Percentiles rank a stretch among this genome's conserved stretches.
These are phyloP conservation scores for Asterophora lycoperdoides DNA, from an alignment of 768 basidiomycete genomes.

Conservation along the genomic window DNA sequence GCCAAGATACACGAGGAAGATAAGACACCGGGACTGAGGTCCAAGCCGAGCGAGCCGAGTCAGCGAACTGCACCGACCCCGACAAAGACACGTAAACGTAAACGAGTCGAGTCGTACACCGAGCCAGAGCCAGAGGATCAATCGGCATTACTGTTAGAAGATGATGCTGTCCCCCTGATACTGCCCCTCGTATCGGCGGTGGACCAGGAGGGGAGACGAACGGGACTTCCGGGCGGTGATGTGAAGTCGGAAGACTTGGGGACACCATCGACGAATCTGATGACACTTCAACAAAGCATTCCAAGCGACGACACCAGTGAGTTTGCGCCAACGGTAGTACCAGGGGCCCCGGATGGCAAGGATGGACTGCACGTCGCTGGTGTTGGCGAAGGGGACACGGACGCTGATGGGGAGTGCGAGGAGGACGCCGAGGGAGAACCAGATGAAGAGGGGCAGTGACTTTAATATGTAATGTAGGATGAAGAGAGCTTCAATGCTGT, in stretches of 20 bases:
- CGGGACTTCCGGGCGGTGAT: slow-evolving; percentile 16
- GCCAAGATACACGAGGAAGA: slow-evolving; percentile 1
- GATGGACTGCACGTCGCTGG: slow-evolving; percentile 15
- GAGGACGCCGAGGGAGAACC: slow-evolving; percentile 41
- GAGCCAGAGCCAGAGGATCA: slow-evolving; percentile 15
- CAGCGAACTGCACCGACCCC: slow-evolving; percentile 7
- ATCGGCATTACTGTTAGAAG: slow-evolving; percentile 7
- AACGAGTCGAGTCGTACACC: slow-evolving; percentile 36
- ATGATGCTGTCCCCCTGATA: slow-evolving; percentile 2
- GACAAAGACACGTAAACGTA: slow-evolving; percentile 36
- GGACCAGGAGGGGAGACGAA: slow-evolving; percentile 14
- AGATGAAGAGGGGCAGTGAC: slow-evolving; percentile 29
- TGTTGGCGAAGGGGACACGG: slow-evolving; percentile 26
- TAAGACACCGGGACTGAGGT: slow-evolving; percentile 7
- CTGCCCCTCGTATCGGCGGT: not conserved
- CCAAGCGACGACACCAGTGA: slow-evolving; percentile 60
- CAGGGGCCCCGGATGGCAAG: slow-evolving; percentile 16
- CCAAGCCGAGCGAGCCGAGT: slow-evolving; percentile 9
- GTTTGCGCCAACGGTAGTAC: no score
- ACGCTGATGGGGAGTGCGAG: slow-evolving; percentile 39
- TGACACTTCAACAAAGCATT: slow-evolving; percentile 51
- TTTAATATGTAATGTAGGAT: no score
- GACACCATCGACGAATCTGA: slow-evolving; percentile 45
- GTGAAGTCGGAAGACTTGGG: slow-evolving; percentile 52
- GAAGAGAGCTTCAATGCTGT: slow-evolving; percentile 13